Evolutionary conservation across 805 yeast species (phyloP).

Genomic region (Saturnispora zaruensis): DNA sequence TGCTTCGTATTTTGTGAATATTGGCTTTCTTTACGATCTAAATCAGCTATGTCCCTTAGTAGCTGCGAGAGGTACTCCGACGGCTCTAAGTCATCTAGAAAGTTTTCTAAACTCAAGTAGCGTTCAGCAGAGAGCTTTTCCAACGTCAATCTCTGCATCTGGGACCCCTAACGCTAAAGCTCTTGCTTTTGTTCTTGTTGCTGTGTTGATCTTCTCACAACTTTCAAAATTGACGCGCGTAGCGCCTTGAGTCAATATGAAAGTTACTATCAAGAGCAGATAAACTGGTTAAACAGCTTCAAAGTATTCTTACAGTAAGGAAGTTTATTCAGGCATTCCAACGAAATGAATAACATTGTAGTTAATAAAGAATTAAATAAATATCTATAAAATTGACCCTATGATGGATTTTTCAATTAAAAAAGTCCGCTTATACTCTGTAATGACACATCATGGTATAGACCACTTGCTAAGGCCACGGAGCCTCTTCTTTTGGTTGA

Average conservation of each 20-base stretch:
- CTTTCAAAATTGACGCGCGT: neutral
- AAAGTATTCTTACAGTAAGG: no score
- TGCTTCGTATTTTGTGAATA: conserved; percentile 34
- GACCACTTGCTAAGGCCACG: neutral
- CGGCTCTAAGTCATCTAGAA: conserved; percentile 60
- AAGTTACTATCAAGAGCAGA: neutral
- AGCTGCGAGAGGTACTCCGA: conserved; percentile 75
- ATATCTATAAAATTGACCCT: no score
- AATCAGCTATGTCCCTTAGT: conserved; percentile 31
- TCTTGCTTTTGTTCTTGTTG: neutral
- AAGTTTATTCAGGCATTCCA: no score
- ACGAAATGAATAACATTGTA: no score
- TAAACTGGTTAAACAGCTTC: no score
- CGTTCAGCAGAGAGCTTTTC: conserved; percentile 25
- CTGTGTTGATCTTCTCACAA: neutral
- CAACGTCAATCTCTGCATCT: conserved; percentile 16
- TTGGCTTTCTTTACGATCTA: neutral
- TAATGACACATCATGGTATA: neutral
- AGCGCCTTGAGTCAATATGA: neutral
- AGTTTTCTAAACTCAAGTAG: conserved; percentile 38
- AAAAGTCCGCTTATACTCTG: no score
- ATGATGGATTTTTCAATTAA: no score
- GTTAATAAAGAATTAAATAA: no score
- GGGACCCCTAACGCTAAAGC: neutral
- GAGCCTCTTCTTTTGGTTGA: neutral